A percentile compares a stretch with the other conserved stretches of the same genome.
Conservation (phyloP, 306 rosid genomes). For the Benincasa hispida region DNA sequence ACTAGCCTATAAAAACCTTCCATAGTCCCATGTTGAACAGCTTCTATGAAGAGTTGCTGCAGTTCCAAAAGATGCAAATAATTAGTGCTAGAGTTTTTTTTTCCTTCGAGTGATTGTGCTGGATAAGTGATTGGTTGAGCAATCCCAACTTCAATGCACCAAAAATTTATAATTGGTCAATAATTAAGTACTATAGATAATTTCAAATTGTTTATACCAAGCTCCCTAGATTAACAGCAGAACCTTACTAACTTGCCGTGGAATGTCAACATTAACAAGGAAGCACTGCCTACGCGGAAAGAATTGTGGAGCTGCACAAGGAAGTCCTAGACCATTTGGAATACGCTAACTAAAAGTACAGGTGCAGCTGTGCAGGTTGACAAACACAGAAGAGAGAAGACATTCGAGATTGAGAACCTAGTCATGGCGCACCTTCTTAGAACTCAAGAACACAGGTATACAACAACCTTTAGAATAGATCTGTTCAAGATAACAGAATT, state of each 20-base stretch:
- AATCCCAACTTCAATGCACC: background rate
- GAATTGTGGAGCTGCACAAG: background rate
- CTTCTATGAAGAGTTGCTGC: slow-evolving; percentile 68
- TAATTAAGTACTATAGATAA: background rate
- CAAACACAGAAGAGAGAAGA: background rate
- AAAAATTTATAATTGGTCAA: background rate
- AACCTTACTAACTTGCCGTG: background rate
- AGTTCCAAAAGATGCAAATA: slow-evolving; percentile 3
- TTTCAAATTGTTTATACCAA: background rate
- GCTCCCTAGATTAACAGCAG: background rate
- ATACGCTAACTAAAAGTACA: background rate
- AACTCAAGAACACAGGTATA: too few relatives aligned
- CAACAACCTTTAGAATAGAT: too few relatives aligned
- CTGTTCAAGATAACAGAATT: background rate
- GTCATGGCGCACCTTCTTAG: background rate
- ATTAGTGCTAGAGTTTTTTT: background rate
- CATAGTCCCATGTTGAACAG: slow-evolving; percentile 72
- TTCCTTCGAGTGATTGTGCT: background rate
- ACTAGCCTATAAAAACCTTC: slow-evolving; percentile 71
- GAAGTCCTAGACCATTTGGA: background rate
- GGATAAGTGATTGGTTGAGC: background rate
- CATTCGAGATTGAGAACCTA: background rate
- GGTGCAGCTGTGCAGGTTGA: background rate
- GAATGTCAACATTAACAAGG: background rate
- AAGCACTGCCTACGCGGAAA: background rate